Evolutionary conservation across 768 basidiomycete species (phyloP), one percentile per base, ranked within the genome.

Genomic region (Boletus vermiculosoides): DNA sequence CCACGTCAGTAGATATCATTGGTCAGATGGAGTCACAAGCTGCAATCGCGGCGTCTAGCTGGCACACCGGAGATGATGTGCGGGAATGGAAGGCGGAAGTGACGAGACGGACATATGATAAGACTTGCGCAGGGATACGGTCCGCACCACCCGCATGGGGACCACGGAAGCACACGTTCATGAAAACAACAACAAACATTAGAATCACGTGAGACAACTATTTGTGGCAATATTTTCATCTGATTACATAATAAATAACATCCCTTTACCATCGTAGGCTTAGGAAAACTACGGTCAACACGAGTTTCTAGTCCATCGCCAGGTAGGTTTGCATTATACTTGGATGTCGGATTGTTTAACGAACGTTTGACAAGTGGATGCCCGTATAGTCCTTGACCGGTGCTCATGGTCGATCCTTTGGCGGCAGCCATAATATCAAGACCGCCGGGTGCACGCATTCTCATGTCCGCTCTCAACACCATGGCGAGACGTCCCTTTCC

Each of bases 361-460:
- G 16, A 15, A 18, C 22, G 13, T 25, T n/a, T 39, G 18, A 37
- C 28, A 52, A 52, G 47, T 33, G 44, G 47, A 20, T 42, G 11
- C 39, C 11, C 50, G 63, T 61, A 20, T 18, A 45, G 67, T 48
- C 47, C 54, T 40, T 25, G 41, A 28, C 52, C 63, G 66, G 61
- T 70, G 73, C 74, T 72, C 76, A 87, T 86, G 85, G 77, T 86
- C 65, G 84, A 87, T 77, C 82, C 83, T 66, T 73, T 87, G 62
- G 78, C 80, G 56, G 76, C 80, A 44, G 78, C 79, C 70, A 73
- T 85, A 39, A 39, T 61, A 69, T 81, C 71, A 78, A 76, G 70
- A 54, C 59, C 69, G 40, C 59, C 63, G 39, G 64, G 63, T 52
- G 63, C 55, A 52, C 60, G 66, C 58, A 47, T 70, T 51, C 64